Base-by-base conservation (phyloP, 345 rosid genomes). In the Arabidopsis arenosa region DNA sequence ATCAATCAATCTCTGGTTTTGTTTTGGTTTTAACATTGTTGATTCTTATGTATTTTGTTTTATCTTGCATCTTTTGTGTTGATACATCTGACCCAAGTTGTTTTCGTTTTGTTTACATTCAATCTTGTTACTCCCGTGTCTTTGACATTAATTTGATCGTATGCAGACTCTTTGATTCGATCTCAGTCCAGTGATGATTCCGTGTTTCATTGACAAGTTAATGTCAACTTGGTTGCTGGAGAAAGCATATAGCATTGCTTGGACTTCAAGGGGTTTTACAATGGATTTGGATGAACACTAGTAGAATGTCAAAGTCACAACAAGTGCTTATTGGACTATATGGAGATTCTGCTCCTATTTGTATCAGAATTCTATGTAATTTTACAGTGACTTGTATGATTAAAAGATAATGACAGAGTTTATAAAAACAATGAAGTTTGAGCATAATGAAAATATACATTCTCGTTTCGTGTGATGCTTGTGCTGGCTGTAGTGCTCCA, bases 1-100 rank as follows among this genome's bases (percentile, higher is more conserved):
- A 0, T 10, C 0, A 1, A 14, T 8, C 21, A 0, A 0, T 4
- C 1, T 7, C 4, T 9, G 0, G 8, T 23, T 13, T 4, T 10
- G 13, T 0, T 41, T 41, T 39, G 9, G 39, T 15, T 48, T 65
- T 48, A 4, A 1, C 1, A 1, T 53, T 21, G 0, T 1, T 0
- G 2, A 26, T 21, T 11, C n/a, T 54, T 1, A 12, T 54, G 3
- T 28, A 10, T 23, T 63, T 49, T 9, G 26, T 23, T 23, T 23
- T 23, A 23, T 23, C 26, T 23, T 2, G 26, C 26, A 23, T 23
- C 26, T 23, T 23, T 23, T 23, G 26, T 23, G 26, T 23, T 23
- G 26, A 23, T 23, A 2, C 26, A 23, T 23, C 26, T 23, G 26
- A 23, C 26, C 26, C 26, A 23, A 23, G 36, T 33, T 33, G 36